Evolutionary conservation across 2,329 filamentous ascomycete genomes (phyloP), one percentile per base, ranked within the genome.

Genomic region (Exophiala calicioides): DNA sequence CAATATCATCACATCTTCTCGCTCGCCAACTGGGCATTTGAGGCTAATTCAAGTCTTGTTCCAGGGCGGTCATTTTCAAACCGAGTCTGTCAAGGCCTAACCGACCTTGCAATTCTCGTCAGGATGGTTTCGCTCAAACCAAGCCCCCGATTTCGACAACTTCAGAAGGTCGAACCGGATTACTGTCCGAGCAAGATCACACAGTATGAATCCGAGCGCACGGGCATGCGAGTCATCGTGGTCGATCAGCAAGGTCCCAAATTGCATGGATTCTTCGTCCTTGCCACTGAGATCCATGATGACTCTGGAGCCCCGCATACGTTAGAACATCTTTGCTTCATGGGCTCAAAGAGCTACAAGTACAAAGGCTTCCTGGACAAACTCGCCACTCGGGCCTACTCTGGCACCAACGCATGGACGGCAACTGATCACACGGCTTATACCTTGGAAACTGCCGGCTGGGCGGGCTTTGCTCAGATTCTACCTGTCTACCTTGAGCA

Each of bases 301-400:
- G 90, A 98, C 67, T 97, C 91, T 8, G 93, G 93, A 30, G 87
- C 93, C 10, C 93, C 87, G 4, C 87, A 91, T 62, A 90, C 87
- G 0, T 75, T 91, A n/a, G 86, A 91, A 68, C 86, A 90, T 65
- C 70, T 91, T 10, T 76, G 88, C 55, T 91, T 90, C 64, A 90
- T 90, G 85, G 93, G 93, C 20, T 97, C 93, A 18, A 90, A 87
- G 65, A 94, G 79, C 64, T 97, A 95, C 66, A 85, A 81, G 51
- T 97, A 95, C 74, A 97, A 97, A 68, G 93, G 93, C 1, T 82
- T 98, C 30, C 78, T 98, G 13, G 91, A 97, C 67, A 95, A 94
- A 70, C 79, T 98, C 48, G 89, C 93, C 2, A 95, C 89, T 3
- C 82, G 94, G 56, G 89, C 91, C 1, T 98, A 97, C 66, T 95